Conservation (phyloP, 2,329 filamentous ascomycete genomes). For the Aureobasidium pullulans region DNA sequence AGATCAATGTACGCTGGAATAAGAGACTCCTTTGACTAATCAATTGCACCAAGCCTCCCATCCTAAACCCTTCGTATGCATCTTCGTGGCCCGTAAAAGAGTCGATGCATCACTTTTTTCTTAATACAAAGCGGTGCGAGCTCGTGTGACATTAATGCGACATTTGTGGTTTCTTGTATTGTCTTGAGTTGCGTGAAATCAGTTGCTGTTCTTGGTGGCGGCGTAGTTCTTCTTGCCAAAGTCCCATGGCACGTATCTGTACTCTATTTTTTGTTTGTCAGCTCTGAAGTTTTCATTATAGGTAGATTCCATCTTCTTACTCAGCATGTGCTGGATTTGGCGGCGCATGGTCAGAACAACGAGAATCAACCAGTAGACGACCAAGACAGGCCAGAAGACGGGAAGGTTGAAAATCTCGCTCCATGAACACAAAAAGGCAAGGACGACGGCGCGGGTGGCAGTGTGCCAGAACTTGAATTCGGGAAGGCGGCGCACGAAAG, state of each 20-base stretch:
- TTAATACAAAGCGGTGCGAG: background rate
- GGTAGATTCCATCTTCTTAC: slow-evolving; percentile 57
- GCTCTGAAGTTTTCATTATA: background rate
- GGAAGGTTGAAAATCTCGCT: slow-evolving; percentile 92
- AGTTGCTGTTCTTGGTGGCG: slow-evolving; percentile 22
- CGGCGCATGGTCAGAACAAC: slow-evolving; percentile 96
- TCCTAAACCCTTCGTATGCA: background rate
- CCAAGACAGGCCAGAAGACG: slow-evolving; percentile 97
- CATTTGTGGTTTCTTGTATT: background rate
- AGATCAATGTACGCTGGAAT: background rate
- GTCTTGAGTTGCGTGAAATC: background rate
- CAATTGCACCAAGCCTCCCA: background rate
- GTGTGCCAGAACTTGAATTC: slow-evolving; percentile 99
- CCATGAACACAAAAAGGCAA: slow-evolving; percentile 84
- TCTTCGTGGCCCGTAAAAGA: background rate
- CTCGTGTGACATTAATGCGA: slow-evolving; percentile 1
- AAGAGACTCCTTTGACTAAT: background rate
- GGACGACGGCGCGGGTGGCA: slow-evolving; percentile 76
- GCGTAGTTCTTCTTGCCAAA: slow-evolving; percentile 32
- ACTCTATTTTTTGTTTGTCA: slow-evolving; percentile 5
- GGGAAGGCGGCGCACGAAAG: slow-evolving; percentile 89
- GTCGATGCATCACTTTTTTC: background rate
- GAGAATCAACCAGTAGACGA: slow-evolving; percentile 97
- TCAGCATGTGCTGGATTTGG: slow-evolving; percentile 99
- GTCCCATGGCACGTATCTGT: slow-evolving; percentile 33